A percentile compares a stretch with the other conserved stretches of the same genome.
These are phyloP conservation scores for Phellinidium pouzarii DNA, from an alignment of 1,284 basidiomycete species.

Conservation along the genomic window DNA sequence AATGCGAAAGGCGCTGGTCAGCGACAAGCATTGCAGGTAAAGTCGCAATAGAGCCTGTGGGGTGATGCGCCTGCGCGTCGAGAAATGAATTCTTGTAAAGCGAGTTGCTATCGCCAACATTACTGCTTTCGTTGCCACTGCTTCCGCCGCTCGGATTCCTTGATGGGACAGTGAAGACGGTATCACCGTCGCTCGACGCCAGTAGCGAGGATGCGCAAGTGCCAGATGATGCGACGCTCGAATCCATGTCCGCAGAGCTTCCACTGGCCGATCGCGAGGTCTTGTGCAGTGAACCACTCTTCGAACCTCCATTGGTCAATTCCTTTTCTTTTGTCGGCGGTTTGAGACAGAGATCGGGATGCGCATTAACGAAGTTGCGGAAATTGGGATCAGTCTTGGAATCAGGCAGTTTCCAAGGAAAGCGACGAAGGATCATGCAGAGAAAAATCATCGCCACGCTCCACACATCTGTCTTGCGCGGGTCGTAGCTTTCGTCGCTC, in stretches of 20 bases:
- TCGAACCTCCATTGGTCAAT: conserved; percentile 3
- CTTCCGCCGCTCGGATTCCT: conserved; percentile 2
- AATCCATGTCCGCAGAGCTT: conserved; percentile 11
- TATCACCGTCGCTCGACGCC: conserved; percentile 16
- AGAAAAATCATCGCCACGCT: conserved; percentile 98
- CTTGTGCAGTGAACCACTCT: conserved; percentile 7
- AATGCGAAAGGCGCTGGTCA: conserved; percentile 15
- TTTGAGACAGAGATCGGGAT: conserved; percentile 76
- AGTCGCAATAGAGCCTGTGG: conserved; percentile 29
- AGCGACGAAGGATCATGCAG: conserved; percentile 96
- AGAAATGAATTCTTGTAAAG: conserved; percentile 19
- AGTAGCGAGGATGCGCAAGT: conserved; percentile 15
- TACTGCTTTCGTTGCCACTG: conserved; percentile 1
- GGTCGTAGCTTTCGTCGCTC: conserved; percentile 76
- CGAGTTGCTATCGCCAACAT: conserved; percentile 14
- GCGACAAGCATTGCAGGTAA: conserved; percentile 29
- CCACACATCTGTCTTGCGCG: conserved; percentile 98
- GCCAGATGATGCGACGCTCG: conserved; percentile 13
- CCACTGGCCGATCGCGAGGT: conserved; percentile 14
- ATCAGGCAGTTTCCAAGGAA: conserved; percentile 99
- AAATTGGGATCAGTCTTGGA: conserved; percentile 89
- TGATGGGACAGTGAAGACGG: conserved; percentile 18
- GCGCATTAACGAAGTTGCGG: conserved; percentile 86
- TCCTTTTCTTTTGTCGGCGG: conserved; percentile 27
- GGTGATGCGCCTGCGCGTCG: conserved; percentile 22